Evolutionary conservation across 177 flowering plant species (phyloP).

Genomic region (Vitis hybrid): DNA sequence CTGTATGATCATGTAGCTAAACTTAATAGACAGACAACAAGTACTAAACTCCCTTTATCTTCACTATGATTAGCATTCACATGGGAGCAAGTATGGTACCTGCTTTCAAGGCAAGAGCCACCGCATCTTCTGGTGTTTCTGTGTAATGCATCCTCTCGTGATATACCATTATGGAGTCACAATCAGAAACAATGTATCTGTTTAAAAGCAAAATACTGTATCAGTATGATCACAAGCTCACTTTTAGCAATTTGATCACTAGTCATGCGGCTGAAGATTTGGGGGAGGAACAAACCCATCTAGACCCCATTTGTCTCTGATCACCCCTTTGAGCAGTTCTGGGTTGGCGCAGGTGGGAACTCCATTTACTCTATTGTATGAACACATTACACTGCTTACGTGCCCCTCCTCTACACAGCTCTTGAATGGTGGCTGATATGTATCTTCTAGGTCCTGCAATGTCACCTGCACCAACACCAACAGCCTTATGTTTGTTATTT

Average conservation of each 20-base stretch:
- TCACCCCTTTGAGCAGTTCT: conserved; percentile 46
- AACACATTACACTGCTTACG: conserved; percentile 92
- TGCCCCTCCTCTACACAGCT: conserved; percentile 79
- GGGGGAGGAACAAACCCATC: conserved; percentile 46
- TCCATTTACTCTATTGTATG: conserved; percentile 83
- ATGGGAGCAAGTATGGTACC: conserved; percentile 24
- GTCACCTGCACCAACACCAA: conserved; percentile 52
- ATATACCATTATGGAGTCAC: conserved; percentile 66
- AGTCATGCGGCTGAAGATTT: background rate
- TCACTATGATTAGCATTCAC: background rate
- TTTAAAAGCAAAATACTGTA: background rate
- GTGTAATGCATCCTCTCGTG: conserved; percentile 48
- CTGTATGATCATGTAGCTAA: conserved; percentile 26
- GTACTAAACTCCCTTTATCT: no score
- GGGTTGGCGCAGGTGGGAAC: conserved; percentile 82
- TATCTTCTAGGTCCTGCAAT: conserved; percentile 78
- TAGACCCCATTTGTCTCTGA: conserved; percentile 77
- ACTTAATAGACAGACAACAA: background rate
- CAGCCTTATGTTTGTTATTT: background rate
- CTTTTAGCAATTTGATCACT: no score
- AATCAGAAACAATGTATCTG: conserved; percentile 83
- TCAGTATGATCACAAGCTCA: background rate
- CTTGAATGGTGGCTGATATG: conserved; percentile 80
- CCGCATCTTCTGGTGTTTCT: conserved; percentile 77
- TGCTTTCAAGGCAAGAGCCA: conserved; percentile 67